phyloP scores from a whole-genome alignment of 768 basidiomycete species.

The Termitomyces sp. region DNA sequence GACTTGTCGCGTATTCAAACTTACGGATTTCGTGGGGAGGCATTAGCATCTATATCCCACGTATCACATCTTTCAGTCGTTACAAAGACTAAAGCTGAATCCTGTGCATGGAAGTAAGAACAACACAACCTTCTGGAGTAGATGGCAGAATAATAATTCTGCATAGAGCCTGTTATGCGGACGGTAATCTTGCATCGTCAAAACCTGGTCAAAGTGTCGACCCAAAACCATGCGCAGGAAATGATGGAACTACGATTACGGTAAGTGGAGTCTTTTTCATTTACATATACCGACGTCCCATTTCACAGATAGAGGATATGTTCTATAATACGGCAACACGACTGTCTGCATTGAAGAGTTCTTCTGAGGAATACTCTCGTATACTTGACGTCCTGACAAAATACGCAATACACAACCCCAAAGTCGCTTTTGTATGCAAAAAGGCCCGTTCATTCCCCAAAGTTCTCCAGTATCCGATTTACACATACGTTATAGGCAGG shows the following conservation, averaged over 20 bases:
- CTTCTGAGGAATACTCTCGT: conserved; percentile 87
- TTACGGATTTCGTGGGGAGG: conserved; percentile 97
- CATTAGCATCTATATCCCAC: conserved; percentile 92
- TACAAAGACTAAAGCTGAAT: conserved; percentile 82
- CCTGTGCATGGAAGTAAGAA: conserved; percentile 90
- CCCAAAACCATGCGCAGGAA: conserved; percentile 89
- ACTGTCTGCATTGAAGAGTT: conserved; percentile 73
- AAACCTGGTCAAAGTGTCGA: conserved; percentile 70
- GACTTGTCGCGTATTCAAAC: conserved; percentile 83
- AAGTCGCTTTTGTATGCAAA: conserved; percentile 84
- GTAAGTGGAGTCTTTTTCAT: conserved; percentile 35
- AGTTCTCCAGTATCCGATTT: background rate
- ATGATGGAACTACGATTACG: conserved; percentile 87
- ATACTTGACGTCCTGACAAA: conserved; percentile 90
- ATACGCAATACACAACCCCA: conserved; percentile 92
- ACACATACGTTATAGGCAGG: conserved; percentile 48
- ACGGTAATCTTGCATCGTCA: conserved; percentile 65
- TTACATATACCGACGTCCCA: background rate
- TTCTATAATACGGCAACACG: conserved; percentile 93
- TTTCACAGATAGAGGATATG: conserved; percentile 79
- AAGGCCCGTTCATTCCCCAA: conserved; percentile 50
- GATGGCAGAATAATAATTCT: background rate
- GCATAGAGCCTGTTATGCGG: conserved; percentile 71
- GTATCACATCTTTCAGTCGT: conserved; percentile 83
- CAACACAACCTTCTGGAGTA: background rate